Percentiles rank a stretch among this genome's conserved stretches.
Conservation (phyloP, 306 rosid genomes). For the Lathyrus sativus region DNA sequence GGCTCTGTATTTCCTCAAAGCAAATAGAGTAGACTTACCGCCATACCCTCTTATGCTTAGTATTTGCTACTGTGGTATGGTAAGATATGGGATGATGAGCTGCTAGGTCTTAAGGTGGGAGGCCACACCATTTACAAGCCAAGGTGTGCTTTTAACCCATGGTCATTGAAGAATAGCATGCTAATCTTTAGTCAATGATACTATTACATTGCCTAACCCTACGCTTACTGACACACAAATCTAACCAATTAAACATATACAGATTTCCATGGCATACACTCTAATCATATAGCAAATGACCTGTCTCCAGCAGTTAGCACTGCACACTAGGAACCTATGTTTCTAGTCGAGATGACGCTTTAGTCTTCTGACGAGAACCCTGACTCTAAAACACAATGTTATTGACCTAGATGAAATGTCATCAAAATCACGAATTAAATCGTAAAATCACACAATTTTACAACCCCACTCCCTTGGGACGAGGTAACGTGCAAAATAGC, state of each 20-base stretch:
- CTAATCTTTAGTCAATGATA: neutral
- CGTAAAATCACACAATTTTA: neutral
- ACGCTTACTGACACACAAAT: slow-evolving; percentile 14
- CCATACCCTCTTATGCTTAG: neutral
- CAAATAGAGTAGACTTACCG: neutral
- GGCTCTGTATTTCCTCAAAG: slow-evolving; percentile 8
- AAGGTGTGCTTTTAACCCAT: neutral
- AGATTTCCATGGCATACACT: slow-evolving; percentile 5
- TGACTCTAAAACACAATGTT: slow-evolving; percentile 18
- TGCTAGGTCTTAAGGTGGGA: slow-evolving; percentile 6
- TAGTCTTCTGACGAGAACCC: slow-evolving; percentile 8
- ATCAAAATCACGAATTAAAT: neutral
- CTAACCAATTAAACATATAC: slow-evolving; percentile 15
- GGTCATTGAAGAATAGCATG: slow-evolving; percentile 2
- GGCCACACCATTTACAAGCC: neutral
- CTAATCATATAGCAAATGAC: slow-evolving; percentile 11
- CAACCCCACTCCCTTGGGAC: neutral
- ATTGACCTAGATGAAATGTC: neutral
- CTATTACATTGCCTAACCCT: neutral
- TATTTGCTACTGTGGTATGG: neutral
- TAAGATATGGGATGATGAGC: slow-evolving; percentile 17
- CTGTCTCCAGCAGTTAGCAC: neutral
- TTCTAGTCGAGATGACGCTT: slow-evolving; percentile 2
- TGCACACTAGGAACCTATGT: slow-evolving; percentile 1
- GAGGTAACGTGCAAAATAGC: neutral